Percentiles rank a stretch among this genome's conserved stretches.
Conservation (phyloP, 768 basidiomycete species). For the Heimioporus sp. region DNA sequence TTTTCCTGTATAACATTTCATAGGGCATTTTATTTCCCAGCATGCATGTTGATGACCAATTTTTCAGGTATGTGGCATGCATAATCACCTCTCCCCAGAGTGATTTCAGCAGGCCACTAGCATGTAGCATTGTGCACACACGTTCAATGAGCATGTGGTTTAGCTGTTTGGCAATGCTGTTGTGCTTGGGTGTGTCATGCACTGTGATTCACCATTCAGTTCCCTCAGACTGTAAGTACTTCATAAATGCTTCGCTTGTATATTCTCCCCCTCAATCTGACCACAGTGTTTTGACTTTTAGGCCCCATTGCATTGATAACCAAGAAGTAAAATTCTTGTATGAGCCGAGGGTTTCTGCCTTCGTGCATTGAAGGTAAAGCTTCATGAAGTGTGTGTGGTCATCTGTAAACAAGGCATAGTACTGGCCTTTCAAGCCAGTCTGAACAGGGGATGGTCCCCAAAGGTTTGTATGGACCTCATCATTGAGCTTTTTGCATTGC, state of each 20-base stretch:
- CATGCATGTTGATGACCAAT: too few relatives aligned
- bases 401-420: conserved; percentile 12
- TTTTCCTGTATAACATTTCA: conserved; percentile 2
- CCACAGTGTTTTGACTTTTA: too few relatives aligned
- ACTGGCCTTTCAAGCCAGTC: background rate
- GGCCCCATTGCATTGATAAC: background rate
- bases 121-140: background rate
- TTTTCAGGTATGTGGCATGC: too few relatives aligned
- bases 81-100: background rate
- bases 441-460: background rate
- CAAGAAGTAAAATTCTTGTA: too few relatives aligned
- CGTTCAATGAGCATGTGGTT: background rate
- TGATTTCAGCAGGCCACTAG: background rate
- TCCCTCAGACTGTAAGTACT: background rate
- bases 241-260: conserved; percentile 1
- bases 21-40: too few relatives aligned
- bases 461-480: conserved; percentile 13
- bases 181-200: background rate
- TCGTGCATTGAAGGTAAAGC: background rate
- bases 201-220: background rate
- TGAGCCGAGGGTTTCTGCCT: conserved; percentile 7
- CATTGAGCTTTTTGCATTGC: background rate
- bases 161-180: background rate
- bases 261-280: too few relatives aligned
- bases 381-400: conserved; percentile 2